These are phyloP conservation scores for Astrothelium macrocarpum DNA, from an alignment of 495 filamentous ascomycete species.

Conservation along the genomic window DNA sequence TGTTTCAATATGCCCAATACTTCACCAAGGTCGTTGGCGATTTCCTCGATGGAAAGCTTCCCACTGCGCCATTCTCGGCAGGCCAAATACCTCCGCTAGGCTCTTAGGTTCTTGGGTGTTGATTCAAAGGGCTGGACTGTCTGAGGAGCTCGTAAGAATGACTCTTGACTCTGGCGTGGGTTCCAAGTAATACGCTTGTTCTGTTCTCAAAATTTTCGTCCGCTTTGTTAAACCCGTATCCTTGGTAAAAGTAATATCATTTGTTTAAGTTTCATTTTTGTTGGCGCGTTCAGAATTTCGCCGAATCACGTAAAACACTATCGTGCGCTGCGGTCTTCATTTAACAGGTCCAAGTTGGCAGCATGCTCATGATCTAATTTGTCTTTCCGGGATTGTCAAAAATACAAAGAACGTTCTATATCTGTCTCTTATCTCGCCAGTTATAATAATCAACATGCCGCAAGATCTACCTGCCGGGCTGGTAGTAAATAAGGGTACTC, in stretches of 20 bases:
- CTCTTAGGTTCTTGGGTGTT: background rate
- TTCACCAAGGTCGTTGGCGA: conserved; percentile 4
- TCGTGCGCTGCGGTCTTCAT: background rate
- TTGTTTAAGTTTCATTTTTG: background rate
- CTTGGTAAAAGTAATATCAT: background rate
- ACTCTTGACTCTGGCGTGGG: background rate
- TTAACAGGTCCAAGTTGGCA: background rate
- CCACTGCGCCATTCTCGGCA: conserved; percentile 3
- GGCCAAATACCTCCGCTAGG: conserved; percentile 1
- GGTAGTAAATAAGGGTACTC: background rate
- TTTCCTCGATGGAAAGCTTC: background rate
- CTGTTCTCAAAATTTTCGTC: background rate
- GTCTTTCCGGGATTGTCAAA: background rate
- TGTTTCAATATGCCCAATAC: background rate
- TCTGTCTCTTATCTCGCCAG: background rate
- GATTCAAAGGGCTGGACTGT: background rate
- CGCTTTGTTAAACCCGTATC: background rate
- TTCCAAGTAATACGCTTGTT: background rate
- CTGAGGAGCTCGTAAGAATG: background rate
- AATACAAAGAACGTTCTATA: background rate
- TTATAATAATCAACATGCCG: background rate
- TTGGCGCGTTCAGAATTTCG: background rate
- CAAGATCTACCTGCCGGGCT: background rate
- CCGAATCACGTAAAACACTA: background rate
- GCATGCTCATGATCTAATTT: background rate